These are phyloP conservation scores for Hypoxylon intermedium DNA, from an alignment of 495 filamentous ascomycete genomes.

Conservation along the genomic window DNA sequence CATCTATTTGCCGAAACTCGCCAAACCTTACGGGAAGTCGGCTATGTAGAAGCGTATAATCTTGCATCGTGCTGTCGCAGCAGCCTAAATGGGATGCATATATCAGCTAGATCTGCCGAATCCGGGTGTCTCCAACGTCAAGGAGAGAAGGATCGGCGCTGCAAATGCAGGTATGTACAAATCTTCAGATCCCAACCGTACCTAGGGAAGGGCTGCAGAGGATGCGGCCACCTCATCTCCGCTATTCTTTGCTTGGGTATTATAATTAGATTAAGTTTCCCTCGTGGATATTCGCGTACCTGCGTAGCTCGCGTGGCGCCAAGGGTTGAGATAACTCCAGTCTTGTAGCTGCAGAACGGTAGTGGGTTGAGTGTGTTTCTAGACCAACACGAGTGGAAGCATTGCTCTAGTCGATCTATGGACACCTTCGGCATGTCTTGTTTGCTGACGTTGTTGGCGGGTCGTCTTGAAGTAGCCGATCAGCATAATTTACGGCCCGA, in stretches of 20 bases:
- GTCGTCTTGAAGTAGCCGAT: neutral
- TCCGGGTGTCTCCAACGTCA: neutral
- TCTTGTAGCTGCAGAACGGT: conserved; percentile 14
- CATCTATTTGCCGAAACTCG: conserved; percentile 8
- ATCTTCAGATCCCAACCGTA: conserved; percentile 5
- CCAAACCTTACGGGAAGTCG: conserved; percentile 5
- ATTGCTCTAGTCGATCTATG: no score
- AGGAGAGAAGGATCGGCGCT: conserved; percentile 22
- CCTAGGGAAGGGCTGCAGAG: conserved; percentile 16
- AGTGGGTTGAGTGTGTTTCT: neutral
- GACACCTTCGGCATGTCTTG: neutral
- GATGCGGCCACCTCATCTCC: conserved; percentile 28
- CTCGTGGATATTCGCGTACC: conserved; percentile 33
- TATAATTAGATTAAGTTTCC: conserved; percentile 28
- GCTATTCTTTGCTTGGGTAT: conserved; percentile 9
- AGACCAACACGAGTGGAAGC: no score
- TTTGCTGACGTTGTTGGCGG: neutral
- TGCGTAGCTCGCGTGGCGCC: conserved; percentile 31
- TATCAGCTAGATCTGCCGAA: conserved; percentile 5
- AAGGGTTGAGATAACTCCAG: conserved; percentile 13
- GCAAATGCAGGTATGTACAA: conserved; percentile 21
- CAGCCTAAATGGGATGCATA: conserved; percentile 27
- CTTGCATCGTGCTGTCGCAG: conserved; percentile 17
- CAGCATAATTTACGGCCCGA: neutral
- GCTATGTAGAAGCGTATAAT: conserved; percentile 14